phyloP scores from a whole-genome alignment of 179 eudicot genomes.

The Spinacia oleracea region DNA sequence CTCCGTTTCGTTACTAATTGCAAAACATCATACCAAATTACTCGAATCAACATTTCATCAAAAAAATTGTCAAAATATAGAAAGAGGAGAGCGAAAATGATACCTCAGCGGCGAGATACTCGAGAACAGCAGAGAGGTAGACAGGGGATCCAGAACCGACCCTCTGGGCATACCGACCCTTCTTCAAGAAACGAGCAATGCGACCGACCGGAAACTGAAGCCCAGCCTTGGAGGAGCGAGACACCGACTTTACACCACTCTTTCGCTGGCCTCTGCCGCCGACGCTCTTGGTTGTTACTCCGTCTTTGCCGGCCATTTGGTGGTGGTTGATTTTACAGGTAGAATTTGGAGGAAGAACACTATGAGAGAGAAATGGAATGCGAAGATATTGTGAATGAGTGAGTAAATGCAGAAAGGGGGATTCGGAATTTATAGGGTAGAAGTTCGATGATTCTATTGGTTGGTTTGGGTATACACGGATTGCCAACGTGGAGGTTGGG shows the following conservation, averaged over 20 bases:
- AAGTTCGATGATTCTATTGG: slow-evolving; percentile 19
- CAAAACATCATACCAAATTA: too few species aligned
- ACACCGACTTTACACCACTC: slow-evolving; percentile 17
- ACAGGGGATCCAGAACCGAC: slow-evolving; percentile 34
- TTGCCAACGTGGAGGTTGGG: slow-evolving; percentile 36
- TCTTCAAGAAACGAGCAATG: slow-evolving; percentile 29
- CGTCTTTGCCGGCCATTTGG: slow-evolving; percentile 25
- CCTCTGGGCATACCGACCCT: slow-evolving; percentile 27
- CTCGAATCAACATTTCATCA: not conserved
- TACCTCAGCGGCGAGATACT: slow-evolving; percentile 32
- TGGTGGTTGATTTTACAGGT: not conserved
- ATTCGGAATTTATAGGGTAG: slow-evolving; percentile 10
- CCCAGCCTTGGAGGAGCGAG: slow-evolving; percentile 24
- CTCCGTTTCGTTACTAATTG: too few species aligned
- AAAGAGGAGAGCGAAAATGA: not conserved
- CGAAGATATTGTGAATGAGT: not conserved
- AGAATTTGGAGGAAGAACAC: not conserved
- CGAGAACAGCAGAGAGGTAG: slow-evolving; percentile 33
- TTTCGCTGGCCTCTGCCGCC: slow-evolving; percentile 25
- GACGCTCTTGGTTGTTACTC: not conserved
- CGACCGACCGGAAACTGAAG: slow-evolving; percentile 28
- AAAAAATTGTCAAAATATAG: not conserved
- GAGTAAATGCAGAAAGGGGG: too few species aligned
- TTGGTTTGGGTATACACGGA: slow-evolving; percentile 17
- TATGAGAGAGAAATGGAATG: not conserved